phyloP scores from a whole-genome alignment of 306 rosid genomes.

The Cajanus cajan region DNA sequence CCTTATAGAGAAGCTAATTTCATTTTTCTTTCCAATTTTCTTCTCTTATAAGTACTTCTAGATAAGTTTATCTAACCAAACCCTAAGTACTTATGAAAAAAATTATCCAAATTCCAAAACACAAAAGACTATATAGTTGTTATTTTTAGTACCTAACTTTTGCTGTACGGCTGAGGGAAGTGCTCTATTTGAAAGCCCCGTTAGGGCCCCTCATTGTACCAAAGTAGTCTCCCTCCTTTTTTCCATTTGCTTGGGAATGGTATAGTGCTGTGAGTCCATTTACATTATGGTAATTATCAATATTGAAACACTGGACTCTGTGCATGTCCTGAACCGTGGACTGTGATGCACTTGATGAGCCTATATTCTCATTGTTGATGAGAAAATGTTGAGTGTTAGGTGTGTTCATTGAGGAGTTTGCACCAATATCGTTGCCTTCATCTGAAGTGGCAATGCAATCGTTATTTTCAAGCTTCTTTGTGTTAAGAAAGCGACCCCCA shows the following conservation, averaged over 20 bases:
- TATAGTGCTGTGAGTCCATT: slow-evolving; percentile 39
- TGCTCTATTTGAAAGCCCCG: slow-evolving; percentile 52
- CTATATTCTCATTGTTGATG: slow-evolving; percentile 34
- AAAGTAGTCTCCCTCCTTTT: slow-evolving; percentile 41
- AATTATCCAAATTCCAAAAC: too few species aligned
- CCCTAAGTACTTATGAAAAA: too few species aligned
- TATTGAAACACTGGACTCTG: slow-evolving; percentile 33
- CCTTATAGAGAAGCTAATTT: too few species aligned
- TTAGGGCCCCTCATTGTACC: slow-evolving; percentile 46
- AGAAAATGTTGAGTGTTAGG: slow-evolving; percentile 21
- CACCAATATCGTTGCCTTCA: slow-evolving; percentile 27
- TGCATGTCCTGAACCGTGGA: slow-evolving; percentile 32
- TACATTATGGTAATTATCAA: slow-evolving; percentile 33
- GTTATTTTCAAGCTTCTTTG: slow-evolving; percentile 51
- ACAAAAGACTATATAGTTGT: not conserved
- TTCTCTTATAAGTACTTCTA: too few species aligned
- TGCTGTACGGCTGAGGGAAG: slow-evolving; percentile 16
- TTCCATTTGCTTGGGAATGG: slow-evolving; percentile 38
- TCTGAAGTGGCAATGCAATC: slow-evolving; percentile 32
- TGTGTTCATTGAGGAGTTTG: slow-evolving; percentile 30
- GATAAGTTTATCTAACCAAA: too few species aligned
- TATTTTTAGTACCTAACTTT: slow-evolving; percentile 24
- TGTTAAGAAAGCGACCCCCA: slow-evolving; percentile 87
- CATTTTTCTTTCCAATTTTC: too few species aligned
- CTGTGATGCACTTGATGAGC: slow-evolving; percentile 33